Base-by-base conservation (phyloP, 768 basidiomycete genomes). In the Suillus bovinus region DNA sequence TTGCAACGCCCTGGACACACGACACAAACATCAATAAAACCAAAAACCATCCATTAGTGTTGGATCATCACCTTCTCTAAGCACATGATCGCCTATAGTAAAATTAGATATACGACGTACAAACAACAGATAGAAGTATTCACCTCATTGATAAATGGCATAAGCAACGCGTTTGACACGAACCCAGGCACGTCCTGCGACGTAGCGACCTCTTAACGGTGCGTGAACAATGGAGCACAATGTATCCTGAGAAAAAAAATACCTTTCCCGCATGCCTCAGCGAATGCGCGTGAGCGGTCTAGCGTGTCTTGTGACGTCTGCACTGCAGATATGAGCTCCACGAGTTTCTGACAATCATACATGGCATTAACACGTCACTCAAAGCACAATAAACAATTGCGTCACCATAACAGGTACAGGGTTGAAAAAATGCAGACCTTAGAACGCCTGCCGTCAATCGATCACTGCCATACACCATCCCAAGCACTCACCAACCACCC, bases 121-220 rank as follows among this genome's bases (percentile, higher is more conserved):
- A 41, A n/a, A 5, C 22, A 33, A 29, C 2, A 58, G 78, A 61
- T 68, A 88, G 88, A 20, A 20, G 5, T 29, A 56, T 39, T 20
- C 17, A 56, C 55, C 82, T 99, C 96, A 67, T 98, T 99, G 68
- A 99, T 89, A 77, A 95, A 98, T 2, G 96, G 96, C 93, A 98
- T 98, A 49, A 99, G 78, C 34, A 96, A 82, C 1, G 94, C 94
- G 69, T 97, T 96, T 1, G 94, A 92, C n/a, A 96, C 93, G 74
- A 94, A 95, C 5, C 94, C 95, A 4, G 96, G 96, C 1, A 96
- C 93, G 69, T 99, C 96, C 68, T 91, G 86, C 0, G 94, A 95
- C 4, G 84, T 85, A 2, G 94, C 91, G 1, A 98, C 94, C 82
- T 94, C 93, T 95, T 70, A n/a, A 34, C 4, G 16, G 60, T 62